Evolutionary conservation across 1,284 basidiomycete species (phyloP), one percentile per base, ranked within the genome.

Genomic region (Cryptococcus sp.): DNA sequence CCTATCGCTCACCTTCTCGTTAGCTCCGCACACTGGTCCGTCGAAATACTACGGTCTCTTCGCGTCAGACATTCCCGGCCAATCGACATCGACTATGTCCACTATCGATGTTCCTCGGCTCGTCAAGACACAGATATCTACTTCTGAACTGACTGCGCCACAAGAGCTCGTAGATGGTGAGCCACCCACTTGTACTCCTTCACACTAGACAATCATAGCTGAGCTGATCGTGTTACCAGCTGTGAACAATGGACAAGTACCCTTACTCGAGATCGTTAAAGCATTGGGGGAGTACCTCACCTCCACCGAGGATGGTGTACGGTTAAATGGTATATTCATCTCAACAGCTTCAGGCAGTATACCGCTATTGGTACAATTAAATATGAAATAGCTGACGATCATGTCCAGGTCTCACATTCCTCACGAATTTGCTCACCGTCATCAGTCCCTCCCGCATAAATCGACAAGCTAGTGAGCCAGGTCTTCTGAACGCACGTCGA

Each of bases 271-370:
- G 57, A 79, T 98, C n/a, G 91, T 98, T 16, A 91, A 90, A 69
- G 86, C 86, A 20, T 83, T 96, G 0, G 91, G 91, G 38, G 88
- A 90, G 66, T 92, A 89, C 69, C 82, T 99, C 27, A 94, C 90
- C 0, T 87, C 89, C 1, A 90, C 93, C 64, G 89, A 94, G 54
- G 90, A 89, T 65, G 81, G 83, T 3, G 77, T 88, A 16, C 83
- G 94, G 42, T 84, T 86, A 5, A 91, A 92, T 81, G 95, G 94
- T 87, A 43, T n/a, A 15, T 8, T 19, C 22, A 22, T 3, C 41
- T 25, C 4, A 51, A 16, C 17, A 19, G 8, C 41, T 25, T 5
- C 8, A 11, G 45, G 35, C 25, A 27, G 17, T 30, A n/a, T 25
- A 35, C 17, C 19, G 50, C 47, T n/a, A 20, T 15, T 16, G 27